Evolutionary conservation across 495 filamentous ascomycete species (phyloP).

Genomic region (Penicillium desertorum): DNA sequence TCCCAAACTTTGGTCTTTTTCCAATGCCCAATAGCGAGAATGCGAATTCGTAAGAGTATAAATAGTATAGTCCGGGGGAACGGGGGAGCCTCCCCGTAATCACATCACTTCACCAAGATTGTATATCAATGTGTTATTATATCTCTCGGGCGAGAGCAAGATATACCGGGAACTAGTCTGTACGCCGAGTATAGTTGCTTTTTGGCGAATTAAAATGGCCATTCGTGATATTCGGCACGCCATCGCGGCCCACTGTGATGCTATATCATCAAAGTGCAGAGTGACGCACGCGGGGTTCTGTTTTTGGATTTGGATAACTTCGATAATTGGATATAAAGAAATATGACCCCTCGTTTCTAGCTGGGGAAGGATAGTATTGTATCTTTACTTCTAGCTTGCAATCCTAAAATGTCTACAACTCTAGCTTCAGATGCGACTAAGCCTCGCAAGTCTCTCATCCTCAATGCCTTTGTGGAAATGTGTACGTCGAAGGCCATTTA

Average conservation of each 20-base stretch:
- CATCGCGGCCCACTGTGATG: slow-evolving; percentile 47
- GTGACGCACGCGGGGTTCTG: slow-evolving; percentile 19
- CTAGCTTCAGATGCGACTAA: slow-evolving; percentile 5
- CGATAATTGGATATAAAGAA: slow-evolving; percentile 8
- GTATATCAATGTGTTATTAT: background rate
- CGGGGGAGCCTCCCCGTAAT: too few species aligned
- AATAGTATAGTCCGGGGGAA: too few species aligned
- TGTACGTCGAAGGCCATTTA: slow-evolving; percentile 29
- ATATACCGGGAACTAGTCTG: background rate
- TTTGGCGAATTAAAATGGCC: slow-evolving; percentile 6
- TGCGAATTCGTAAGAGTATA: background rate
- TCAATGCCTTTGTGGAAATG: slow-evolving; percentile 62
- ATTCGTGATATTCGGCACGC: slow-evolving; percentile 20
- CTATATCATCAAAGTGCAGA: slow-evolving; percentile 25
- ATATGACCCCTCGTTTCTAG: slow-evolving; percentile 1
- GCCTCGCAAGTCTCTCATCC: slow-evolving; percentile 50
- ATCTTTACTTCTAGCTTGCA: too few species aligned
- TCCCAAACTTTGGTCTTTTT: background rate
- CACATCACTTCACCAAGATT: too few species aligned
- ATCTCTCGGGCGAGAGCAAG: slow-evolving; percentile 25
- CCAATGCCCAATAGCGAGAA: background rate
- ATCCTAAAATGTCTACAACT: background rate
- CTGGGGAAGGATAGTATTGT: background rate
- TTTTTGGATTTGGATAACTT: background rate
- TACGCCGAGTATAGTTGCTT: slow-evolving; percentile 5